Base-by-base conservation (phyloP, 257 asterid genomes). In the Capsicum pubescens region DNA sequence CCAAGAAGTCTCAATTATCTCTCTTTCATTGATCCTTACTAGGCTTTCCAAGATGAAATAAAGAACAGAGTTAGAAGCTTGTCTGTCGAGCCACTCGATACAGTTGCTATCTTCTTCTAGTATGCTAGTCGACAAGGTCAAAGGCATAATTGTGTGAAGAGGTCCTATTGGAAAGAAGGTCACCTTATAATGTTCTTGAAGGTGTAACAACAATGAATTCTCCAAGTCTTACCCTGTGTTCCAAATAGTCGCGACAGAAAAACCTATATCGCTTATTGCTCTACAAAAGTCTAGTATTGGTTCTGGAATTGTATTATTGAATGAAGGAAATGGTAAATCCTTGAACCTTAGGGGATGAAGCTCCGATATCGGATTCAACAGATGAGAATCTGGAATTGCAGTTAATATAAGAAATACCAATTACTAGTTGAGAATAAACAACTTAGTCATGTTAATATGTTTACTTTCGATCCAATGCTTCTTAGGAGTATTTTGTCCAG, bases 91-190 rank as follows among this genome's bases (percentile, higher is more conserved):
- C n/a, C n/a, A n/a, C n/a, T n/a, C n/a, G n/a, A n/a, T n/a, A n/a
- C n/a, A n/a, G n/a, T n/a, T n/a, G n/a, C n/a, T n/a, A n/a, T n/a
- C n/a, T n/a, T n/a, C n/a, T n/a, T n/a, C n/a, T n/a, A n/a, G n/a
- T n/a, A n/a, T n/a, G n/a, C n/a, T n/a, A n/a, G n/a, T n/a, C n/a
- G n/a, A n/a, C n/a, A n/a, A n/a, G n/a, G n/a, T n/a, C n/a, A n/a
- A n/a, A n/a, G n/a, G n/a, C n/a, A n/a, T n/a, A n/a, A n/a, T n/a
- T n/a, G n/a, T n/a, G 87, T 92, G 95, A 15, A 94, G 54, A 14
- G 97, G 94, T 21, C 98, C 97, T 14, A 92, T 79, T 3, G 91
- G 14, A 87, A 92, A 91, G 83, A 87, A 86, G 0, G 92, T 94
- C 55, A 91, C 90, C n/a, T 58, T 78, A 84, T 64, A 83, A 1